phyloP scores from a whole-genome alignment of 768 basidiomycete genomes.

The Botryobasidium botryosum region DNA sequence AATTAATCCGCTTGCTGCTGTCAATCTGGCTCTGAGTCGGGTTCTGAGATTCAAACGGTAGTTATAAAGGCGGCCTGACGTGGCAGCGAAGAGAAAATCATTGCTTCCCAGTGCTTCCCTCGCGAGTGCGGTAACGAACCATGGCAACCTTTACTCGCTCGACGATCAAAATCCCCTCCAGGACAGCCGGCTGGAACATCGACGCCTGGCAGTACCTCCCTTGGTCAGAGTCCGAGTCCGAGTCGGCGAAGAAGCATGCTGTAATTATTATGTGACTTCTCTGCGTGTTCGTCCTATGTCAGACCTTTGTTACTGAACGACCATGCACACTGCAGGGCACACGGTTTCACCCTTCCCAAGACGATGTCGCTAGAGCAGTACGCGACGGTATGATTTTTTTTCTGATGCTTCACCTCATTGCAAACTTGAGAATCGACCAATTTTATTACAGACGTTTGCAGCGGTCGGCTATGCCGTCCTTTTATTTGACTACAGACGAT shows the following conservation, averaged over 20 bases:
- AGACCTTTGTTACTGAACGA: neutral
- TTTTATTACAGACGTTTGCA: constrained; percentile 16
- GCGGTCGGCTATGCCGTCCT: constrained; percentile 20
- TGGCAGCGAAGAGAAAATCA: no score
- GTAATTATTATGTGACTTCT: neutral
- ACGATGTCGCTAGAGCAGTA: constrained; percentile 19
- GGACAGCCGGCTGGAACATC: constrained; percentile 19
- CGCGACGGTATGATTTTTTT: constrained; percentile 11
- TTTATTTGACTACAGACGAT: constrained; percentile 26
- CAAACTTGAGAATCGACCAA: neutral
- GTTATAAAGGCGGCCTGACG: no score
- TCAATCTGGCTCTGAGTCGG: no score
- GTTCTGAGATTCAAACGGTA: no score
- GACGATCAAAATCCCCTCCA: constrained; percentile 20
- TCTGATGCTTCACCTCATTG: neutral
- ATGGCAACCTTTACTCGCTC: no score
- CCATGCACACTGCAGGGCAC: constrained; percentile 17
- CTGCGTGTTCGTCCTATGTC: constrained; percentile 20
- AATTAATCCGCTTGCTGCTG: no score
- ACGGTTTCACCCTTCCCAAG: constrained; percentile 22
- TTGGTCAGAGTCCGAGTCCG: constrained; percentile 1
- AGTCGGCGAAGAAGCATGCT: constrained; percentile 7
- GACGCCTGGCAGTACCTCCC: constrained; percentile 24
- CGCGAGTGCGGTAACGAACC: no score
- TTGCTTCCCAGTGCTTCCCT: no score